These are phyloP conservation scores for Cercis canadensis DNA, from an alignment of 306 rosid species.

Conservation along the genomic window DNA sequence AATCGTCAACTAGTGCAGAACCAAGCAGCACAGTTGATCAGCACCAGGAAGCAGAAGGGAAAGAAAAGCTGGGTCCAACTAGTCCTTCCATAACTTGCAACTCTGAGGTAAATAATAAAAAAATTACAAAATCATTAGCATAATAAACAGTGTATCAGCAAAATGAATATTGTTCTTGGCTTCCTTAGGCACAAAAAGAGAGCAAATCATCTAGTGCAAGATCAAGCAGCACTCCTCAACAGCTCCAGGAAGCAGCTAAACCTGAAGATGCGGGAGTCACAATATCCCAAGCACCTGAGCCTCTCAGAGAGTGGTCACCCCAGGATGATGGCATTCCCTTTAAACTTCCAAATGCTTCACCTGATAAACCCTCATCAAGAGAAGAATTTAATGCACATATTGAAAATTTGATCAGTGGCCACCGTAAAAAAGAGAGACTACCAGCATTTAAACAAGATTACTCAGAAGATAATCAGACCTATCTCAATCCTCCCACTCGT, in stretches of 20 bases:
- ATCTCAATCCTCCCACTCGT: too few relatives aligned
- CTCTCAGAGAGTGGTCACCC: conserved; percentile 66
- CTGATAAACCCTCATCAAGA: conserved; percentile 43
- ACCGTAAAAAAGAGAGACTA: conserved; percentile 45
- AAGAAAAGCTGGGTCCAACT: too few relatives aligned
- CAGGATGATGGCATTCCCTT: conserved; percentile 65
- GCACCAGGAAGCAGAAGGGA: too few relatives aligned
- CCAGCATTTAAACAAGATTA: conserved; percentile 50
- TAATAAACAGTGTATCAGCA: too few relatives aligned
- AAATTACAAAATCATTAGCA: too few relatives aligned
- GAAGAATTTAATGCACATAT: conserved; percentile 52
- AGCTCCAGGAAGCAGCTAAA: conserved; percentile 29
- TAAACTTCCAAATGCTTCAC: conserved; percentile 49
- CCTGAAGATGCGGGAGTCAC: conserved; percentile 20
- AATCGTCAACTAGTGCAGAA: too few relatives aligned
- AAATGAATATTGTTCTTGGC: conserved; percentile 33
- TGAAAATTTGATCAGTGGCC: conserved; percentile 18
- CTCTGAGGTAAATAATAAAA: too few relatives aligned
- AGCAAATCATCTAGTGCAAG: conserved; percentile 41
- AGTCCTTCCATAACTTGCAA: too few relatives aligned
- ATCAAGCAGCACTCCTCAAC: conserved; percentile 33
- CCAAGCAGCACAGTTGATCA: too few relatives aligned
- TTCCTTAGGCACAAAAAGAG: conserved; percentile 41
- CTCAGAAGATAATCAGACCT: background rate
- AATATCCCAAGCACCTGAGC: conserved; percentile 3